Evolutionary conservation across 768 basidiomycete species (phyloP).

Genomic region (Termitomyces sp.): DNA sequence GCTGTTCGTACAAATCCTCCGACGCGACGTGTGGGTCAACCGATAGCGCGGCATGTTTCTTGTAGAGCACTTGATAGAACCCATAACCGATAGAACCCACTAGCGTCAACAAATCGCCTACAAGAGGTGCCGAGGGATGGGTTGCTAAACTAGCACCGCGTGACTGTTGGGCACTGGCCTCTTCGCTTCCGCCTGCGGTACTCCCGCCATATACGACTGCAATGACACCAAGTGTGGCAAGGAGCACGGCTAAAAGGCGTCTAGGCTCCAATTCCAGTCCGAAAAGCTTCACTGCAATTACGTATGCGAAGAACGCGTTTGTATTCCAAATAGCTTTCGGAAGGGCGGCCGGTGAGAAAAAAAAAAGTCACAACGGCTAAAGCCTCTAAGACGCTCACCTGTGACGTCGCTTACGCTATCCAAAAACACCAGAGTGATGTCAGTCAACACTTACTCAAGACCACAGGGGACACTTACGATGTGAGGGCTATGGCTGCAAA

Average conservation of each 20-base stretch:
- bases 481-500: slow-evolving; percentile 65
- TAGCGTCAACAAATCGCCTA: slow-evolving; percentile 73
- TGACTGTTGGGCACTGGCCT: slow-evolving; percentile 2
- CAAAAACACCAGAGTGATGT: not conserved
- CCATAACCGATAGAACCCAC: slow-evolving; percentile 68
- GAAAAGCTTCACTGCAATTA: slow-evolving; percentile 73
- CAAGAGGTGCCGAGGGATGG: slow-evolving; percentile 46
- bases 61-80: slow-evolving; percentile 82
- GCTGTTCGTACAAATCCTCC: slow-evolving; percentile 37
- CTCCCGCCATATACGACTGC: slow-evolving; percentile 79
- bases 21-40: slow-evolving; percentile 49
- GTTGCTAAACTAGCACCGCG: slow-evolving; percentile 1
- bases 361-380: not conserved
- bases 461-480: slow-evolving; percentile 48
- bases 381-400: slow-evolving; percentile 25
- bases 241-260: slow-evolving; percentile 62
- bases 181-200: slow-evolving; percentile 13
- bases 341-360: slow-evolving; percentile 5
- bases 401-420: slow-evolving; percentile 78
- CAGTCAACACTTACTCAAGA: not conserved
- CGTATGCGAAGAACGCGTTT: slow-evolving; percentile 87
- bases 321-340: slow-evolving; percentile 74
- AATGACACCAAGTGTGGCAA: slow-evolving; percentile 79
- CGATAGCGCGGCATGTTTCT: slow-evolving; percentile 67
- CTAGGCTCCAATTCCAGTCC: slow-evolving; percentile 56